phyloP scores from a whole-genome alignment of 257 asterid species.

The Plantago elongata region DNA sequence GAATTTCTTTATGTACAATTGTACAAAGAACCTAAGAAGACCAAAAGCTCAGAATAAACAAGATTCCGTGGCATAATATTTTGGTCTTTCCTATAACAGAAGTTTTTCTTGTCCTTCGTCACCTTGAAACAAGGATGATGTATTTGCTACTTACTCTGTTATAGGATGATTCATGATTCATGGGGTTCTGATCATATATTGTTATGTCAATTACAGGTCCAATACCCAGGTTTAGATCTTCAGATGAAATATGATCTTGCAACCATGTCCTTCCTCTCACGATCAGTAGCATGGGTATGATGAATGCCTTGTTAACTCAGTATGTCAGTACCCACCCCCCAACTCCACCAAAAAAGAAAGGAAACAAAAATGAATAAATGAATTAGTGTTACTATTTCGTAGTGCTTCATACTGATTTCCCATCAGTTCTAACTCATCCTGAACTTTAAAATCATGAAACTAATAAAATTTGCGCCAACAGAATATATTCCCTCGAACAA shows the following conservation, averaged over 20 bases:
- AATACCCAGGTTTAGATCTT: conserved; percentile 84
- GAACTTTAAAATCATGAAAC: too few species aligned
- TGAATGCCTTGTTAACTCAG: conserved; percentile 13
- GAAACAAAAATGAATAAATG: background rate
- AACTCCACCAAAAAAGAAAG: background rate
- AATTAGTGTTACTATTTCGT: too few species aligned
- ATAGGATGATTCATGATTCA: conserved; percentile 8
- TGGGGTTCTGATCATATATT: conserved; percentile 13
- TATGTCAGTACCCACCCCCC: background rate
- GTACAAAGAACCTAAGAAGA: background rate
- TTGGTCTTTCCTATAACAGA: background rate
- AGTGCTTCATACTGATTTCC: too few species aligned
- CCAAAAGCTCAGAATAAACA: background rate
- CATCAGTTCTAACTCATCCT: too few species aligned
- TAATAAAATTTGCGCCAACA: too few species aligned
- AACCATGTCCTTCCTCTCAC: conserved; percentile 72
- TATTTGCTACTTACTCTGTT: conserved; percentile 14
- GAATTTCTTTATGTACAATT: background rate
- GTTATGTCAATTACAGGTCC: conserved; percentile 51
- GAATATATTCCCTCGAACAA: too few species aligned
- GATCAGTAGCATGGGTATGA: conserved; percentile 68
- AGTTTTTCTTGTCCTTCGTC: background rate
- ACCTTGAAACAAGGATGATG: conserved; percentile 4
- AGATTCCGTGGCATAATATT: background rate
- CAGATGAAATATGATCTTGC: conserved; percentile 80